Base-by-base conservation (phyloP, 768 basidiomycete genomes). In the Lyophyllum shimeji region DNA sequence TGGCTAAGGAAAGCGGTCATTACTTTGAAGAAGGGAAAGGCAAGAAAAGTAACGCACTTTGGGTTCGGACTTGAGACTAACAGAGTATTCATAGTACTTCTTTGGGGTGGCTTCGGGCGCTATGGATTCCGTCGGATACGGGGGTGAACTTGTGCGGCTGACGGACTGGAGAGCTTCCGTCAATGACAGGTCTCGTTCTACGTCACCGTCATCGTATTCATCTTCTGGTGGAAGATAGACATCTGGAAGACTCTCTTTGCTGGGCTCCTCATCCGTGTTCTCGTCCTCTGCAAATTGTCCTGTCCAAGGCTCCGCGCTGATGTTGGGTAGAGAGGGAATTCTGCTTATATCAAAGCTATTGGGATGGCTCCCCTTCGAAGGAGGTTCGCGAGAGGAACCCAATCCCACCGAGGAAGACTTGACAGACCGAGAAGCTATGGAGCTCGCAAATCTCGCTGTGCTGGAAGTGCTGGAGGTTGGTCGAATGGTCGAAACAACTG, bases 261-360 rank as follows among this genome's bases (percentile, higher is more conserved):
- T 82, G 54, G 69, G 74, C 50, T 69, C 71, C 2, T 68, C 71
- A 18, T 69, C 71, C 12, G 68, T 72, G 18, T 74, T 74, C 33
- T 72, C 73, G 7, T 71, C 69, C 23, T 71, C 71, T 25, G 71
- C 73, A 56, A 70, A 69, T 50, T 70, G 70, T 33, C 69, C 72
- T 9, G 62, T 68, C 23, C 65, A 63, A 34, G 60, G 54, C 25
- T 69, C 71, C 23, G 65, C 56, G 11, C 72, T 69, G 17, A 78
- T 68, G 24, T 71, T 70, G 9, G 82, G 80, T 23, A 83, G 66
- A 0, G 84, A 83, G 12, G 84, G 78, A 50, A 87, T 83, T 13
- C 75, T 71, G 61, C 82, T 86, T 50, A 77, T 68, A 40, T 87
- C 84, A 60, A 90, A 89, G 62, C 83, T 86, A 21, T 79, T 77